A percentile compares a stretch with the other conserved stretches of the same genome.
Evolutionary conservation across 176 grass and related monocot genomes (phyloP).

Genomic region (Zoysia pacifica): DNA sequence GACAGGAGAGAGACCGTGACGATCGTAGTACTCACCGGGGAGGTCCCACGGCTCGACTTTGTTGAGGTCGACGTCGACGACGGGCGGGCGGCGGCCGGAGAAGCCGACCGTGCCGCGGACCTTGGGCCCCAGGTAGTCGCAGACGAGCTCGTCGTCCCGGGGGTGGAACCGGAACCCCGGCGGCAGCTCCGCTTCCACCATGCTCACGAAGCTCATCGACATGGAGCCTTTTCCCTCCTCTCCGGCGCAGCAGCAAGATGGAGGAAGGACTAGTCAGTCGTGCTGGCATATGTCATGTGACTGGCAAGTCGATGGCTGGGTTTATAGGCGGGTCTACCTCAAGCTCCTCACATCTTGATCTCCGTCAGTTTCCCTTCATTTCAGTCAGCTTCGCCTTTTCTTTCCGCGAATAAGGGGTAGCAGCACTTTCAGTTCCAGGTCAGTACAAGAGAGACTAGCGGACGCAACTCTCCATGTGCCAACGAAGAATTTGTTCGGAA

Average conservation of each 20-base stretch:
- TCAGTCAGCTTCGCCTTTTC: conserved; percentile 42
- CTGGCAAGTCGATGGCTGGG: conserved; percentile 32
- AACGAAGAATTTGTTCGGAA: background rate
- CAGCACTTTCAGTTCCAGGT: conserved; percentile 21
- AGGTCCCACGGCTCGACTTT: conserved; percentile 96
- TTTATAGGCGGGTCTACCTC: conserved; percentile 67
- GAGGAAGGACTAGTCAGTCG: background rate
- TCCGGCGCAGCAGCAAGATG: conserved; percentile 20
- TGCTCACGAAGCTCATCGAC: conserved; percentile 94
- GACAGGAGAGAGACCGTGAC: background rate
- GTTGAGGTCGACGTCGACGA: conserved; percentile 92
- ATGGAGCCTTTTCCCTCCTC: conserved; percentile 11
- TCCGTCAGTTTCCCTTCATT: background rate
- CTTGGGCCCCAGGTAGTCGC: conserved; percentile 83
- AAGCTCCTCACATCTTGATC: conserved; percentile 22
- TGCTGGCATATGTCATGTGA: conserved; percentile 33
- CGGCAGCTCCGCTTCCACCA: conserved; percentile 87
- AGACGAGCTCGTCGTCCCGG: conserved; percentile 90
- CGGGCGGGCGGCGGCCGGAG: conserved; percentile 45
- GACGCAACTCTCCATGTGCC: conserved; percentile 12
- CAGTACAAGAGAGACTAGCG: conserved; percentile 22
- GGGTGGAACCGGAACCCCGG: conserved; percentile 96
- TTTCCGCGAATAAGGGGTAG: conserved; percentile 36
- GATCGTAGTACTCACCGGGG: conserved; percentile 56
- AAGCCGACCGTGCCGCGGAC: conserved; percentile 42